A percentile compares a stretch with the other conserved stretches of the same genome.
Conservation (phyloP, 2,329 filamentous ascomycete species). For the Sodiomyces alkalinus region DNA sequence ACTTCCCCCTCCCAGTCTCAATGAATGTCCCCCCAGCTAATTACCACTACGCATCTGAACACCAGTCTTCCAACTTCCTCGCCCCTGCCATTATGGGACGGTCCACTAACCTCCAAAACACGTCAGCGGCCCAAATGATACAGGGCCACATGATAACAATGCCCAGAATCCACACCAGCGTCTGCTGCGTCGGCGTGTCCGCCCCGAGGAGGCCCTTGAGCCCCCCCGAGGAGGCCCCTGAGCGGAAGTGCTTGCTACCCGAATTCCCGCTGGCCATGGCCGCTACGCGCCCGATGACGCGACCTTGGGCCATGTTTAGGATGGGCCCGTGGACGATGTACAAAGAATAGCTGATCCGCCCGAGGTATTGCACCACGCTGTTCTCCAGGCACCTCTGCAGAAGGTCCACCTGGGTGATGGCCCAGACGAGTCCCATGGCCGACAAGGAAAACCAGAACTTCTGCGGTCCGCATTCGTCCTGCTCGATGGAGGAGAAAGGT, state of each 20-base stretch:
- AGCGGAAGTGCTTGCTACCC: background rate
- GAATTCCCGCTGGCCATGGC: background rate
- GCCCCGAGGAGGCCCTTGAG: conserved; percentile 1
- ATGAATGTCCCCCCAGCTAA: too few relatives aligned
- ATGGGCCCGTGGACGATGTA: conserved; percentile 52
- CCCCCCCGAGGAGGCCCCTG: background rate
- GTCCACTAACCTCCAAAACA: conserved; percentile 1
- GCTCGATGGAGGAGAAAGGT: background rate
- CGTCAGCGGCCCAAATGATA: background rate
- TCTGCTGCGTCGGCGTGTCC: background rate
- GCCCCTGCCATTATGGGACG: background rate
- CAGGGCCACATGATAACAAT: conserved; percentile 1
- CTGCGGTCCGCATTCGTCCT: background rate
- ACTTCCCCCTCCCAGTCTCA: too few relatives aligned
- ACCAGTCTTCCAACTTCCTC: conserved; percentile 1
- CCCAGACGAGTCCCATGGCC: conserved; percentile 2
- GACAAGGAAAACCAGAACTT: conserved; percentile 2
- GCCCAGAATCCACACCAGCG: conserved; percentile 1
- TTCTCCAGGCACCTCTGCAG: conserved; percentile 44
- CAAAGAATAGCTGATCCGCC: conserved; percentile 44
- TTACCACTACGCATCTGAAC: background rate
- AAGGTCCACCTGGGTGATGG: conserved; percentile 12
- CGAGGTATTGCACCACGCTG: conserved; percentile 44
- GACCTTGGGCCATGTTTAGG: conserved; percentile 14
- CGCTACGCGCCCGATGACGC: background rate